Conservation (phyloP, 2,329 filamentous ascomycete genomes). For the Pseudopithomyces chartarum region DNA sequence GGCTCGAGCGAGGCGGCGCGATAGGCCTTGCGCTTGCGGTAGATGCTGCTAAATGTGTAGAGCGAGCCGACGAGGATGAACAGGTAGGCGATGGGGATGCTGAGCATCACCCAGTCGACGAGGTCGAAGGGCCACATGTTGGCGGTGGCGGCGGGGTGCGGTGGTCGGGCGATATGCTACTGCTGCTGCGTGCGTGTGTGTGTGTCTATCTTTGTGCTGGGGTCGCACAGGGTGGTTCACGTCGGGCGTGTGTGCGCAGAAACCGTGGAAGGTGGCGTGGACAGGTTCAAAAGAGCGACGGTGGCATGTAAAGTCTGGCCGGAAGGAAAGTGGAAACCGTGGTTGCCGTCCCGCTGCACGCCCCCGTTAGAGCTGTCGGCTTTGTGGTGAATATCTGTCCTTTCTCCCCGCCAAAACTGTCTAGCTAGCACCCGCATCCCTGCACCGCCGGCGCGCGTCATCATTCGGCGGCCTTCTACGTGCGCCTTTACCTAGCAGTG, state of each 20-base stretch:
- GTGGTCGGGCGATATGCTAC: constrained; percentile 1
- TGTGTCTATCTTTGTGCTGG: background rate
- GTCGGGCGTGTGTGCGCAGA: background rate
- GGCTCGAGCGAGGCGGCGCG: constrained; percentile 85
- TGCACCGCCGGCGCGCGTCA: constrained; percentile 20
- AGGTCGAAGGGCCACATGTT: constrained; percentile 49
- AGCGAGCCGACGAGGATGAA: constrained; percentile 85
- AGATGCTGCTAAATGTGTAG: constrained; percentile 88
- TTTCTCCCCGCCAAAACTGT: constrained; percentile 9
- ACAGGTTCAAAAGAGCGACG: constrained; percentile 21
- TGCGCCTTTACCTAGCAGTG: constrained; percentile 4
- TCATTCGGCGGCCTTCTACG: constrained; percentile 20
- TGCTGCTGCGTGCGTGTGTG: too few relatives aligned
- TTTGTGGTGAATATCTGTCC: constrained; percentile 32
- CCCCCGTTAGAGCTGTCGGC: constrained; percentile 2
- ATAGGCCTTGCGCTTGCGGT: constrained; percentile 84
- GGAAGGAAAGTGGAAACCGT: constrained; percentile 9
- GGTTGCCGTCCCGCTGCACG: constrained; percentile 9
- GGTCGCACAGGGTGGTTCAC: background rate
- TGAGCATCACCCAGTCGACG: constrained; percentile 81
- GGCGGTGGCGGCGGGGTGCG: constrained; percentile 13
- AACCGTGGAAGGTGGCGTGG: background rate
- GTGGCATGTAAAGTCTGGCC: constrained; percentile 14
- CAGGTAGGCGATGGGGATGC: constrained; percentile 88
- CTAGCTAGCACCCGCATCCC: constrained; percentile 8